A percentile compares a stretch with the other conserved stretches of the same genome.
phyloP scores from a whole-genome alignment of 2,329 filamentous ascomycete species.

The Cercospora nicotianae region DNA sequence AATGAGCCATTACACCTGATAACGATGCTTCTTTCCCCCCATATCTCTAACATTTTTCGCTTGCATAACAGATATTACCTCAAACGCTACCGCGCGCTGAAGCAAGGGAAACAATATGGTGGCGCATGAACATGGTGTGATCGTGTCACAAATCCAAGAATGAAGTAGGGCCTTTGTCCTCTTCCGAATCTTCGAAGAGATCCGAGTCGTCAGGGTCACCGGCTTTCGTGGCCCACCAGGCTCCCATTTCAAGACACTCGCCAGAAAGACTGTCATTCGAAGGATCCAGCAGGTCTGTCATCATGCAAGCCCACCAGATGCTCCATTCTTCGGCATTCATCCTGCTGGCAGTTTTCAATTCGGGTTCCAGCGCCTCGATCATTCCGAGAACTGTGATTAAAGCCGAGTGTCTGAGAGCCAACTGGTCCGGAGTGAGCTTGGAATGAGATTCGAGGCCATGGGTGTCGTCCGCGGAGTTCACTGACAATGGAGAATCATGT shows the following conservation, averaged over 20 bases:
- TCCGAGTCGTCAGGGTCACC: conserved; percentile 7
- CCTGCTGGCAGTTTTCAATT: conserved; percentile 76
- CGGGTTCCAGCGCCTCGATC: conserved; percentile 80
- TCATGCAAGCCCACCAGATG: conserved; percentile 83
- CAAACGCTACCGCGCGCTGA: conserved; percentile 83
- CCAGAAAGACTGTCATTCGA: conserved; percentile 72
- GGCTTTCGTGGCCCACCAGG: conserved; percentile 62
- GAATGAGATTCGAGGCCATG: not conserved
- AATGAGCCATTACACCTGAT: not conserved
- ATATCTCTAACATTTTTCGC: not conserved
- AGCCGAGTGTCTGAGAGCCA: conserved; percentile 74
- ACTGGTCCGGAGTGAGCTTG: conserved; percentile 54
- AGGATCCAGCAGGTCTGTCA: conserved; percentile 76
- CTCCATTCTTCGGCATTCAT: conserved; percentile 94
- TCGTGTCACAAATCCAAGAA: not conserved
- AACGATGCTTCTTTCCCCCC: conserved; percentile 6
- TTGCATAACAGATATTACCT: conserved; percentile 70
- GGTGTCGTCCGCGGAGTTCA: conserved; percentile 22
- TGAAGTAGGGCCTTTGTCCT: not conserved
- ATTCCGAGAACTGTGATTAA: conserved; percentile 77
- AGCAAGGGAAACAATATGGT: conserved; percentile 56
- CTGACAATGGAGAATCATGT: conserved; percentile 26
- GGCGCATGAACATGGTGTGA: conserved; percentile 1
- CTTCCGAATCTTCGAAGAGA: conserved; percentile 7
- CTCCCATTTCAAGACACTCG: conserved; percentile 73